Evolutionary conservation across 257 asterid genomes (phyloP).

Genomic region (Solanum gracilifrons): DNA sequence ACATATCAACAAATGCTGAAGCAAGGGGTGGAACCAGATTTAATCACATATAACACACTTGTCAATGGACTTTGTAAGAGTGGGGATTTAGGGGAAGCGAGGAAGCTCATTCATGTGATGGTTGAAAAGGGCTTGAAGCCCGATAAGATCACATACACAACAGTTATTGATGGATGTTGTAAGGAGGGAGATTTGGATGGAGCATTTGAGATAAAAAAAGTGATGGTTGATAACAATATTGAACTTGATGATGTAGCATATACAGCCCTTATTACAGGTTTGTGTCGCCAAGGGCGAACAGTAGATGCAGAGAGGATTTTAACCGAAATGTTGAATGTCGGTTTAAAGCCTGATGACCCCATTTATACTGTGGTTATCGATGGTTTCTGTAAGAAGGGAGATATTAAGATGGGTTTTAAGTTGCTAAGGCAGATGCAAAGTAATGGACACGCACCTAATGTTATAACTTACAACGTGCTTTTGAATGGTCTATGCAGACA

Average conservation of each 20-base stretch:
- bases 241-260: conserved; percentile 56
- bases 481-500: conserved; percentile 73
- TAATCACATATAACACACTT: conserved; percentile 67
- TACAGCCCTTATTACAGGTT: conserved; percentile 65
- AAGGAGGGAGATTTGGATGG: conserved; percentile 61
- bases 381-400: conserved; percentile 66
- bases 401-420: conserved; percentile 51
- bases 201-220: conserved; percentile 33
- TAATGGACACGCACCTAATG: conserved; percentile 41
- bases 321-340: conserved; percentile 50
- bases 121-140: conserved; percentile 63
- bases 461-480: conserved; percentile 72
- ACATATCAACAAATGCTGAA: conserved; percentile 48
- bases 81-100: conserved; percentile 49
- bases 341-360: conserved; percentile 48
- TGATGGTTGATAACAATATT: conserved; percentile 46
- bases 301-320: conserved; percentile 48
- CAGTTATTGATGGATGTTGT: conserved; percentile 62
- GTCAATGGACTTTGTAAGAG: conserved; percentile 65
- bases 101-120: conserved; percentile 46
- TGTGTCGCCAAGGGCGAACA: conserved; percentile 44
- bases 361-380: conserved; percentile 64
- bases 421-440: conserved; percentile 70
- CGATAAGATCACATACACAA: conserved; percentile 70
- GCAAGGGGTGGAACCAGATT: conserved; percentile 47